Base-by-base conservation (phyloP, 257 asterid species). In the Agastache rugosa region DNA sequence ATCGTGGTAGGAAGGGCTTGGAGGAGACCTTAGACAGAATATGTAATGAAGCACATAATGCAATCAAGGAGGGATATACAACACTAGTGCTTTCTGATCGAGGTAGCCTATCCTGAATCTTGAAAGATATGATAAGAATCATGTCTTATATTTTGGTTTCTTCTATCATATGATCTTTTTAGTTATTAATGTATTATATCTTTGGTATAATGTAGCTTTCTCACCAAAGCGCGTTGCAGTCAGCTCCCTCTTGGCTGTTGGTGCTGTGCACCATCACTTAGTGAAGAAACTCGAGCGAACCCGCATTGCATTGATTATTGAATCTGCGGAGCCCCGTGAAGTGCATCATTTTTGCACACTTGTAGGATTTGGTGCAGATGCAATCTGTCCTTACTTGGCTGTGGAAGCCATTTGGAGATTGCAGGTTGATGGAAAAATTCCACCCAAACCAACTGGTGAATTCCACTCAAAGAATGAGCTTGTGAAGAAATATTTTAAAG, bases 301-400 rank as follows among this genome's bases (percentile, higher is more conserved):
- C 59, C 96, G 91, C n/a, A 97, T 86, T 53, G 99, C 96, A 54
- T 82, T 95, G 85, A 80, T 95, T 45, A 71, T 95, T 72, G 99
- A 95, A 73, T 92, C 99, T 47, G 99, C 99, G 4, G 99, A 95
- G 85, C 99, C 99, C 50, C 96, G 99, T 51, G 99, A 95, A 85
- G 99, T 95, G 72, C 99, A 95, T 79, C 99, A 95, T 81, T 95
- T 95, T 80, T 95, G 99, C 74, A 92, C 99, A 5, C 92, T 95
- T 48, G 96, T 95, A 8, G 99, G 99, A 79, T 95, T 95, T 81
- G 99, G 99, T 51, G 99, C 96, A 16, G 99, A 95, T 82, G 99
- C 96, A 25, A 88, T 90, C 83, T 95, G 98, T 83, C 99, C 98
- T 44, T 95, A 95, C 79, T 81, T 95, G 83, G 96, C 99, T 8